Conservation (phyloP, 2,329 filamentous ascomycete species). For the Aspergillus glaucus region DNA sequence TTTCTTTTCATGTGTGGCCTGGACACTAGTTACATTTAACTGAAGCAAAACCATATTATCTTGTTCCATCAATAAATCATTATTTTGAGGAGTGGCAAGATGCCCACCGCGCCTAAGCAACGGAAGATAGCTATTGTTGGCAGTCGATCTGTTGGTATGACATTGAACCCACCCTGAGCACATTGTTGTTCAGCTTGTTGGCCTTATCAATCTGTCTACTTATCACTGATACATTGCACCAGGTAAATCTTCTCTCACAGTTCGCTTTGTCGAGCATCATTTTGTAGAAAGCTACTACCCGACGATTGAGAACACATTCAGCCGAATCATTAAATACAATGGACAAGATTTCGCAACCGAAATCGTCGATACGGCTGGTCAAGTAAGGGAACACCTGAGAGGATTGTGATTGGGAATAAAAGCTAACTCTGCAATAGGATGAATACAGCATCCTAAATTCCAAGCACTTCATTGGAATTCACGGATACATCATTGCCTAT, state of each 20-base stretch:
- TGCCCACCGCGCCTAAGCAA: constrained; percentile 73
- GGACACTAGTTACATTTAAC: not conserved
- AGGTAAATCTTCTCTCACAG: constrained; percentile 94
- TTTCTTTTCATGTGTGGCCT: not conserved
- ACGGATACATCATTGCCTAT: constrained; percentile 98
- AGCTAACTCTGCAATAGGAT: constrained; percentile 53
- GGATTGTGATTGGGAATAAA: not conserved
- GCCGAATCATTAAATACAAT: constrained; percentile 87
- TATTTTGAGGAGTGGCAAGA: constrained; percentile 29
- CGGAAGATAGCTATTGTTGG: constrained; percentile 94
- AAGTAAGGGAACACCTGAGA: constrained; percentile 50
- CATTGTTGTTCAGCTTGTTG: constrained; percentile 1
- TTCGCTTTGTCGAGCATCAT: constrained; percentile 94
- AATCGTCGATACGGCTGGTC: constrained; percentile 96
- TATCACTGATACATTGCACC: constrained; percentile 33
- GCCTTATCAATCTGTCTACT: constrained; percentile 4
- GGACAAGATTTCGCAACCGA: constrained; percentile 91
- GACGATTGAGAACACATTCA: constrained; percentile 98
- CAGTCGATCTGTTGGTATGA: constrained; percentile 79
- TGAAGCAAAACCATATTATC: not conserved
- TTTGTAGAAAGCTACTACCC: constrained; percentile 99
- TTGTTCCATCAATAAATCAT: not conserved
- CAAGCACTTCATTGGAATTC: constrained; percentile 98
- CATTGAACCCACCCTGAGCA: not conserved
- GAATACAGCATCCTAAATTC: constrained; percentile 98